Conservation (phyloP, 306 rosid species). For the Amphicarpaea edgeworthii region DNA sequence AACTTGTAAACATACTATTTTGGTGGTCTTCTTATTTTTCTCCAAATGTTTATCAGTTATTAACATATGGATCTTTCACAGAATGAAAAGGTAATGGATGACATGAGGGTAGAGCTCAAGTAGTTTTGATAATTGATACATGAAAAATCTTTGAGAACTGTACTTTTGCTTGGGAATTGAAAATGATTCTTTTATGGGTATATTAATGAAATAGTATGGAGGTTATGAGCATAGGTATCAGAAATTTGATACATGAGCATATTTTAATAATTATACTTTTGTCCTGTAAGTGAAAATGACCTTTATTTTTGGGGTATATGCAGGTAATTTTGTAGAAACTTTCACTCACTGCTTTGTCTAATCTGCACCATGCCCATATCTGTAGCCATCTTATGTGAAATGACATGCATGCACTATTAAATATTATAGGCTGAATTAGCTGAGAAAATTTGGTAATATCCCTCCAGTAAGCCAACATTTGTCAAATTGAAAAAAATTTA, state of each 20-base stretch:
- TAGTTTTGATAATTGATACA: conserved; percentile 24
- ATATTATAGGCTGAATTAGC: not conserved
- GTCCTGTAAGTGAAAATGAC: conserved; percentile 1
- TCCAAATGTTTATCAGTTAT: not conserved
- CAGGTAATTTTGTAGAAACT: not conserved
- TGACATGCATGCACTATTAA: not conserved
- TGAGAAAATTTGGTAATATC: not conserved
- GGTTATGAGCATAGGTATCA: not conserved
- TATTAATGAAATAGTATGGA: conserved; percentile 22
- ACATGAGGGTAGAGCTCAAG: conserved; percentile 12
- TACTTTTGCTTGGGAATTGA: not conserved
- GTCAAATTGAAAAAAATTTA: not conserved
- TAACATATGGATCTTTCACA: not conserved
- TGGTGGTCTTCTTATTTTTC: conserved; percentile 19
- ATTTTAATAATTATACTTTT: not conserved
- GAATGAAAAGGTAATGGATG: conserved; percentile 27
- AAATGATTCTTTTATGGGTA: conserved; percentile 8
- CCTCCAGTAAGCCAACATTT: conserved; percentile 5
- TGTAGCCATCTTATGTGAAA: conserved; percentile 17
- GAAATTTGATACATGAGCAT: not conserved
- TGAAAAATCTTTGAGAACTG: conserved; percentile 18
- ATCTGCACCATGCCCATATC: not conserved
- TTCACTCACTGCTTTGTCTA: not conserved
- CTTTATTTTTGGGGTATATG: conserved; percentile 7
- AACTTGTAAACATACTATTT: conserved; percentile 19